phyloP scores from a whole-genome alignment of 768 basidiomycete species.

The Macrolepiota albuminosa region DNA sequence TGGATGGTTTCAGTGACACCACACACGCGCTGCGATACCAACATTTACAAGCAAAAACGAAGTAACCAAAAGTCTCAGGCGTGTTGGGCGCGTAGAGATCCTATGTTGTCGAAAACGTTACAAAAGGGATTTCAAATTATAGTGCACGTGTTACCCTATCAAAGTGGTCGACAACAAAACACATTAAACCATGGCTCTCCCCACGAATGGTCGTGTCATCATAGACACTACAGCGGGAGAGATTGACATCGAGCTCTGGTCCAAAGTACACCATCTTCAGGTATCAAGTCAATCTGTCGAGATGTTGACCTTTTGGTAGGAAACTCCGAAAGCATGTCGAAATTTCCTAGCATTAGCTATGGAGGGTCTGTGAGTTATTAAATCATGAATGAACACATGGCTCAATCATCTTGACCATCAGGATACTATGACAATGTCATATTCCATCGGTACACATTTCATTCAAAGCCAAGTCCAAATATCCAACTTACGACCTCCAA shows the following conservation, averaged over 20 bases:
- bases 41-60: neutral
- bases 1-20: neutral
- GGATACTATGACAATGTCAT: slow-evolving; percentile 96
- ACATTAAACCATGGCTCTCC: slow-evolving; percentile 58
- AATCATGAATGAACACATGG: neutral
- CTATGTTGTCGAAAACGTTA: neutral
- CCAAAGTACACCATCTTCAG: slow-evolving; percentile 54
- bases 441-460: slow-evolving; percentile 69
- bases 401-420: slow-evolving; percentile 23
- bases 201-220: slow-evolving; percentile 82
- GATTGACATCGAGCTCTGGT: slow-evolving; percentile 88
- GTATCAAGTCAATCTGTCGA: neutral
- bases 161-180: neutral
- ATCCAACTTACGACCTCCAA: slow-evolving; percentile 1
- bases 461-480: neutral
- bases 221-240: slow-evolving; percentile 87
- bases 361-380: slow-evolving; percentile 63
- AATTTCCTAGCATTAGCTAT: slow-evolving; percentile 86
- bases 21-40: neutral
- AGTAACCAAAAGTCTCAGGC: neutral
- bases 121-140: neutral
- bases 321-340: slow-evolving; percentile 91
- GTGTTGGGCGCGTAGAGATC: neutral
- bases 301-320: slow-evolving; percentile 35
- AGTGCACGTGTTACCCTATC: neutral